Evolutionary conservation across 345 rosid species (phyloP).

Genomic region (Eucalyptus sp.): DNA sequence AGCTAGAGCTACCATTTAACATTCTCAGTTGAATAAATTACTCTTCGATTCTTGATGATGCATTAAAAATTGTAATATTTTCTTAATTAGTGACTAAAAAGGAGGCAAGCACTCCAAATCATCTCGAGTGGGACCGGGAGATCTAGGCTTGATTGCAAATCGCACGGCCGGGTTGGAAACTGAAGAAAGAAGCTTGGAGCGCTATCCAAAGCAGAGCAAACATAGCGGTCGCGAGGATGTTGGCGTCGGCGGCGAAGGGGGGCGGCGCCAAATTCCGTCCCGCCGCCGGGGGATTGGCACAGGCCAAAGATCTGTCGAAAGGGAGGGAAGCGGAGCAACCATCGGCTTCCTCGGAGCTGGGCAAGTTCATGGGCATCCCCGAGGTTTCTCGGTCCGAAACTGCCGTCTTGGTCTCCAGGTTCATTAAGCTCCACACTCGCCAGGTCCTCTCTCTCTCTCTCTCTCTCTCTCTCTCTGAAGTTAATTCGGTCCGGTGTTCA

Average conservation of each 20-base stretch:
- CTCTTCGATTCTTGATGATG: background rate
- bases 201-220: background rate
- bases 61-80: background rate
- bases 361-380: slow-evolving; percentile 22
- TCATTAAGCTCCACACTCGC: slow-evolving; percentile 37
- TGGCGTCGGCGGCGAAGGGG: background rate
- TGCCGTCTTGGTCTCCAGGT: slow-evolving; percentile 23
- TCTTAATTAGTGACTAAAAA: background rate
- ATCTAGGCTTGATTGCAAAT: background rate
- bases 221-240: background rate
- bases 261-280: background rate
- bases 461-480: background rate
- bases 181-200: background rate
- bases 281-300: background rate
- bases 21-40: background rate
- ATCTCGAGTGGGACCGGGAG: background rate
- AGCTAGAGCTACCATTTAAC: background rate
- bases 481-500: background rate
- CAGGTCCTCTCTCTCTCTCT: slow-evolving; percentile 7
- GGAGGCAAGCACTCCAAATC: background rate
- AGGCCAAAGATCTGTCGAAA: background rate
- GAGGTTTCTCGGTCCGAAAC: slow-evolving; percentile 21
- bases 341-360: slow-evolving; percentile 19
- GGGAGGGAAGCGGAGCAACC: background rate
- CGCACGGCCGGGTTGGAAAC: background rate